Conservation (phyloP, 352 stramenopile species). For the Nothophytophthora sp. region DNA sequence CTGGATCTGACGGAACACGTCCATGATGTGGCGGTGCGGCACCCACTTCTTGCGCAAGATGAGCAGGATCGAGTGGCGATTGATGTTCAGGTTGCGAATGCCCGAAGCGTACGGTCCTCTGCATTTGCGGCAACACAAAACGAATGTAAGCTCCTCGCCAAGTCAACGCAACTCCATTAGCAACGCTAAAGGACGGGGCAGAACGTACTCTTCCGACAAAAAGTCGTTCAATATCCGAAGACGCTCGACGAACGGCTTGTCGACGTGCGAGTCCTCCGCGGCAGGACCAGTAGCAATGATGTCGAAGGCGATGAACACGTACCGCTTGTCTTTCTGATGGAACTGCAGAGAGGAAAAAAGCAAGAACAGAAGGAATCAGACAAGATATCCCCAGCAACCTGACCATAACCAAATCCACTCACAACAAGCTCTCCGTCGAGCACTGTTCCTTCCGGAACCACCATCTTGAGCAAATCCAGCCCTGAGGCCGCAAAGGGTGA, state of each 20-base stretch:
- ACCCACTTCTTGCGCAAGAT: constrained; percentile 88
- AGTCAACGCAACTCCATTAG: constrained; percentile 2
- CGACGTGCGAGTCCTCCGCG: constrained; percentile 71
- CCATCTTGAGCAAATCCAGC: constrained; percentile 72
- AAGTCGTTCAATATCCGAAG: constrained; percentile 84
- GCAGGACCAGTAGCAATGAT: constrained; percentile 83
- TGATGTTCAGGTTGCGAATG: constrained; percentile 67
- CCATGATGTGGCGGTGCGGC: constrained; percentile 74
- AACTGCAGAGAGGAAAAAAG: constrained; percentile 42
- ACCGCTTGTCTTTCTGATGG: constrained; percentile 79
- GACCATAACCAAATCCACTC: constrained; percentile 19
- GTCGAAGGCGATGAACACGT: constrained; percentile 91
- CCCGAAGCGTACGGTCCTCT: constrained; percentile 72
- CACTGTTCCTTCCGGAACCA: constrained; percentile 86
- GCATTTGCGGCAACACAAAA: constrained; percentile 5
- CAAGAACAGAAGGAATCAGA: no score
- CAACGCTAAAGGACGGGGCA: not conserved
- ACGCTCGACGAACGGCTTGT: constrained; percentile 81
- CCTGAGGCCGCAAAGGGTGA: constrained; percentile 79
- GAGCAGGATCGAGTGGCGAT: constrained; percentile 63
- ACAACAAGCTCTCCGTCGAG: constrained; percentile 90
- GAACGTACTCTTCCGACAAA: constrained; percentile 78
- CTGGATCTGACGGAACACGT: constrained; percentile 85
- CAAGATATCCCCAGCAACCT: not conserved
- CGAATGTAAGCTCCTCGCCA: not conserved